A percentile compares a stretch with the other conserved stretches of the same genome.
Conservation (phyloP, 192 early-diverging fungal genomes). For the Gryganskiella cystojenkinii region DNA sequence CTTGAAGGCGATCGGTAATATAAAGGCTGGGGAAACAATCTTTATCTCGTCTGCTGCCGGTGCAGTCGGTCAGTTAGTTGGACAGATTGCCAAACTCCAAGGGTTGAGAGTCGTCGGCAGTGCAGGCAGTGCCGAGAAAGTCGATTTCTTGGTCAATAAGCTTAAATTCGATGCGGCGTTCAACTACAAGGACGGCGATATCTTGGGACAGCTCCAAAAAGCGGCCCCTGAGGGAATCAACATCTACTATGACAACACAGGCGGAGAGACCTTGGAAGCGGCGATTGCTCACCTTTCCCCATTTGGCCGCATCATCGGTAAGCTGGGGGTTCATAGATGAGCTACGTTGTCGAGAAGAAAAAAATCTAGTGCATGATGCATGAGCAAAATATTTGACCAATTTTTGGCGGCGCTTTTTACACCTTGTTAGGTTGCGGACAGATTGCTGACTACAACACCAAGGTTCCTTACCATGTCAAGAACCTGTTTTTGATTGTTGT, state of each 20-base stretch:
- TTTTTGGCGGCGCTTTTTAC: slow-evolving; percentile 9
- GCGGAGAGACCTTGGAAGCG: slow-evolving; percentile 83
- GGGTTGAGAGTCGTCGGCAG: slow-evolving; percentile 83
- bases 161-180: slow-evolving; percentile 82
- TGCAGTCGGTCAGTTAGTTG: slow-evolving; percentile 75
- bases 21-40: slow-evolving; percentile 90
- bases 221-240: slow-evolving; percentile 79
- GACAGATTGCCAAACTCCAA: slow-evolving; percentile 81
- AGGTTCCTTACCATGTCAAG: slow-evolving; percentile 58
- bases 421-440: slow-evolving; percentile 54
- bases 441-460: slow-evolving; percentile 80
- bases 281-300: slow-evolving; percentile 72
- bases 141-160: slow-evolving; percentile 68
- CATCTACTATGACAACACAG: slow-evolving; percentile 90
- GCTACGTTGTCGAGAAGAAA: too few species aligned
- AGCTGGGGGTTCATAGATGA: too few species aligned
- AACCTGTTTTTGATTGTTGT: slow-evolving; percentile 68
- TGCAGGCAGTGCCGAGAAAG: slow-evolving; percentile 81
- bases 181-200: slow-evolving; percentile 89
- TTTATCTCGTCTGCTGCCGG: slow-evolving; percentile 82
- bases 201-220: slow-evolving; percentile 66
- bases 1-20: slow-evolving; percentile 73
- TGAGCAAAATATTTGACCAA: slow-evolving; percentile 6
- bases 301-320: slow-evolving; percentile 70
- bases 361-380: too few species aligned